Conservation (phyloP, 2,329 filamentous ascomycete genomes). For the Venturia effusa region DNA sequence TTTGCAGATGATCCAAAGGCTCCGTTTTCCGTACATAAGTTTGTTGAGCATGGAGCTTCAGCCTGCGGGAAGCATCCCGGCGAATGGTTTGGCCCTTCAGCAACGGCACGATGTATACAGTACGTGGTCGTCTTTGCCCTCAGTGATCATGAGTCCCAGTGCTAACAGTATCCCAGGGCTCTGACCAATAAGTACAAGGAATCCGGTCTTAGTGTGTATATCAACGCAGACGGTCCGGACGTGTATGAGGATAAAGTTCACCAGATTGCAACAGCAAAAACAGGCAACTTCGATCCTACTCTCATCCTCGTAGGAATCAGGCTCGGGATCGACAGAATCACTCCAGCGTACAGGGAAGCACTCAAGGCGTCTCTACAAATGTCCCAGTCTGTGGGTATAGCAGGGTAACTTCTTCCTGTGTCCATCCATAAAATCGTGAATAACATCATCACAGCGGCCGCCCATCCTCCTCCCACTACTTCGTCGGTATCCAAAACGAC, state of each 20-base stretch:
- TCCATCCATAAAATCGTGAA: not conserved
- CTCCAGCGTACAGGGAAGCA: slow-evolving; percentile 90
- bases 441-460: slow-evolving; percentile 53
- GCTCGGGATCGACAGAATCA: slow-evolving; percentile 88
- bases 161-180: slow-evolving; percentile 43
- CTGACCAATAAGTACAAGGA: slow-evolving; percentile 56
- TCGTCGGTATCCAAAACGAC: slow-evolving; percentile 61
- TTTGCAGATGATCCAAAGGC: slow-evolving; percentile 83
- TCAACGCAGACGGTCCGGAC: slow-evolving; percentile 80
- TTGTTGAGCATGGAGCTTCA: slow-evolving; percentile 76
- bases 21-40: slow-evolving; percentile 89
- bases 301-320: slow-evolving; percentile 81
- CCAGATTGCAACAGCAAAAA: slow-evolving; percentile 59
- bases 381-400: slow-evolving; percentile 89
- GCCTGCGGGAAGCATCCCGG: slow-evolving; percentile 91
- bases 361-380: slow-evolving; percentile 75
- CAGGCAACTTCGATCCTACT: slow-evolving; percentile 64
- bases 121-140: slow-evolving; percentile 34
- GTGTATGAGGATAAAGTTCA: slow-evolving; percentile 87
- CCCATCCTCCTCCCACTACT: slow-evolving; percentile 79
- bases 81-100: slow-evolving; percentile 98
- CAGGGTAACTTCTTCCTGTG: slow-evolving; percentile 53
- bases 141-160: not conserved
- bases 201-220: slow-evolving; percentile 65
- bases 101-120: slow-evolving; percentile 89